phyloP scores from a whole-genome alignment of 345 rosid species.

The Sisymbrium irio region DNA sequence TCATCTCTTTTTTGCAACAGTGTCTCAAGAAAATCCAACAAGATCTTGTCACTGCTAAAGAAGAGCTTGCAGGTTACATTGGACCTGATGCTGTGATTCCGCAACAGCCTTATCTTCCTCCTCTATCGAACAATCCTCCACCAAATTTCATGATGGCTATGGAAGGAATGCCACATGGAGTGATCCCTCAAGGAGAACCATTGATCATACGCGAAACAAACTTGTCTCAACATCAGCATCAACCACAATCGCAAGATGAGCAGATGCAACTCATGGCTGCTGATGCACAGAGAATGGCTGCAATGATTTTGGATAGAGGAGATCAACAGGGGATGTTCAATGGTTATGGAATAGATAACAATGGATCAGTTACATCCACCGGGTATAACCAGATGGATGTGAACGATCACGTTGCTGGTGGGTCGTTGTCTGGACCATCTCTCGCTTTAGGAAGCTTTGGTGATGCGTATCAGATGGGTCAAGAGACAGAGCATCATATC shows the following conservation, averaged over 20 bases:
- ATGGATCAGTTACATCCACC: conserved; percentile 37
- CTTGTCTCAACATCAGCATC: conserved; percentile 30
- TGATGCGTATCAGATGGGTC: conserved; percentile 49
- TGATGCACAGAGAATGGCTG: conserved; percentile 44
- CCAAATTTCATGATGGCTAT: conserved; percentile 44
- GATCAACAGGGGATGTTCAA: conserved; percentile 49
- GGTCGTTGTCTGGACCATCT: conserved; percentile 41
- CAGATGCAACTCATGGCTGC: conserved; percentile 52
- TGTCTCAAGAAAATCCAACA: conserved; percentile 48
- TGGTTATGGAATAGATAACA: conserved; percentile 32
- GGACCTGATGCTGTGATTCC: conserved; percentile 47
- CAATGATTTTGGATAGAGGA: conserved; percentile 47
- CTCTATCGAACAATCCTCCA: conserved; percentile 40
- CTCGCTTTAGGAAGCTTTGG: conserved; percentile 56
- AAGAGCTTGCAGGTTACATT: conserved; percentile 52
- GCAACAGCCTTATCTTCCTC: conserved; percentile 38
- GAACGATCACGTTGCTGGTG: conserved; percentile 35
- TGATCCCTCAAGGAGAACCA: conserved; percentile 32
- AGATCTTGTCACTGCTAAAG: conserved; percentile 52
- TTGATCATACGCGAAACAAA: conserved; percentile 42
- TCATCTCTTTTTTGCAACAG: conserved; percentile 66
- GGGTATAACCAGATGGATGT: conserved; percentile 44
- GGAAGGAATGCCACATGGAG: conserved; percentile 50
- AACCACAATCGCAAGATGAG: conserved; percentile 43
- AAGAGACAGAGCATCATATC: conserved; percentile 36